Evolutionary conservation across 2,329 filamentous ascomycete species (phyloP).

Genomic region (Epichloe uncinata): DNA sequence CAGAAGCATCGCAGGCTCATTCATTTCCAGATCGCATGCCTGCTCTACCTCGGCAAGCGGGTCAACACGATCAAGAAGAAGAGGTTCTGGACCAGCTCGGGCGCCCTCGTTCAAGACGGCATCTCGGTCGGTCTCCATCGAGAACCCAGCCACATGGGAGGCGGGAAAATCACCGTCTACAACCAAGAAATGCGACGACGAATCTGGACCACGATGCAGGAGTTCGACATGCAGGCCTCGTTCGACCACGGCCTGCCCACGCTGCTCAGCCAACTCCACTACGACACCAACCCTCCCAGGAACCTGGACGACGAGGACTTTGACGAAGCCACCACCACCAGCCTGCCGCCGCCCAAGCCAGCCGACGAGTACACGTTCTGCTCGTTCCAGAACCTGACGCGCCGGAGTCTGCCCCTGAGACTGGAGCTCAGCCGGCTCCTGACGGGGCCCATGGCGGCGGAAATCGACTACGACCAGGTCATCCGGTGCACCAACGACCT

Average conservation of each 20-base stretch:
- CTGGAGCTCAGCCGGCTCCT: slow-evolving; percentile 44
- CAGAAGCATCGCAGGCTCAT: slow-evolving; percentile 48
- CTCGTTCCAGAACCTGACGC: slow-evolving; percentile 44
- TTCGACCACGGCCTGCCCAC: slow-evolving; percentile 48
- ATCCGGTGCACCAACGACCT: slow-evolving; percentile 48
- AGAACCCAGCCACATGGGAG: slow-evolving; percentile 41
- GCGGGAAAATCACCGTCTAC: slow-evolving; percentile 42
- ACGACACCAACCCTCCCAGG: slow-evolving; percentile 39
- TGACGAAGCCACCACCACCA: slow-evolving; percentile 36
- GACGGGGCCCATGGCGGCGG: slow-evolving; percentile 34
- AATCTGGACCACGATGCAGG: slow-evolving; percentile 47
- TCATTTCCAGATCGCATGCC: slow-evolving; percentile 46
- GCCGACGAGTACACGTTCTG: slow-evolving; percentile 42
- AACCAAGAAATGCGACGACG: slow-evolving; percentile 49
- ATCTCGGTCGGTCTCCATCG: slow-evolving; percentile 46
- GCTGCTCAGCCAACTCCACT: slow-evolving; percentile 41
- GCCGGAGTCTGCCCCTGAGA: slow-evolving; percentile 41
- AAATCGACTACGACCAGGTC: slow-evolving; percentile 48
- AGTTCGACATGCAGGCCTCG: slow-evolving; percentile 48
- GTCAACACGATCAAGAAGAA: slow-evolving; percentile 54
- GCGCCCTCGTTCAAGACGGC: slow-evolving; percentile 42
- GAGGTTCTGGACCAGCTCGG: slow-evolving; percentile 46
- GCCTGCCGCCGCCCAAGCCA: slow-evolving; percentile 37
- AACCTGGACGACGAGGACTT: slow-evolving; percentile 48
- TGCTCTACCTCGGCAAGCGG: slow-evolving; percentile 47